phyloP scores from a whole-genome alignment of 2,329 filamentous ascomycete genomes.

The Aspergillus piperis region DNA sequence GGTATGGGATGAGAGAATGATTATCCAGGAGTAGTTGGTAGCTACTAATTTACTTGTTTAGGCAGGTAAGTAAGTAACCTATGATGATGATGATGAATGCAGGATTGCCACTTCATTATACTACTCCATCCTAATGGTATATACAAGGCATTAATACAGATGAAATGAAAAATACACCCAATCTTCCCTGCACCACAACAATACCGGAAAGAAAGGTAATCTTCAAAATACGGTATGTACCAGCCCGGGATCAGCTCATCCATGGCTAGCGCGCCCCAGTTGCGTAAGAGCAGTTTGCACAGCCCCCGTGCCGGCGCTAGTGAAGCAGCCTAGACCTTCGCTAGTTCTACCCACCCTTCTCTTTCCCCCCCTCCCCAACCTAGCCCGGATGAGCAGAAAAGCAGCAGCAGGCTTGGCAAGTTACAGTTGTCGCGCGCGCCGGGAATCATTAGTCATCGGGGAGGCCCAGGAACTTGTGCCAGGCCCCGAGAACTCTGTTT shows the following conservation, averaged over 20 bases:
- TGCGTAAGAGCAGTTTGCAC: conserved; percentile 31
- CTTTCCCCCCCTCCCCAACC: not conserved
- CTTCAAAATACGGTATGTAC: not conserved
- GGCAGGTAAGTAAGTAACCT: too few relatives aligned
- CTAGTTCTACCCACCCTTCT: not conserved
- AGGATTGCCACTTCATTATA: too few relatives aligned
- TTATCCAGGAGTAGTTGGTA: too few relatives aligned
- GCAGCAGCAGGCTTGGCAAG: not conserved
- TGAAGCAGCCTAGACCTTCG: conserved; percentile 20
- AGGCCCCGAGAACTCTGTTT: conserved; percentile 11
- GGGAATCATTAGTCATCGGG: conserved; percentile 14
- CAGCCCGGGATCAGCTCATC: not conserved
- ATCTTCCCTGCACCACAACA: too few relatives aligned
- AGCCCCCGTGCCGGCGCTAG: conserved; percentile 30
- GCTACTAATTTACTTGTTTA: too few relatives aligned
- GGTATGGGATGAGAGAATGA: too few relatives aligned
- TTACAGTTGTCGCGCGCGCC: conserved; percentile 1
- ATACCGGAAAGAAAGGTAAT: too few relatives aligned
- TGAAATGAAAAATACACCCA: too few relatives aligned
- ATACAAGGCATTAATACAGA: too few relatives aligned
- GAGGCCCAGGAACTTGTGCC: conserved; percentile 18
- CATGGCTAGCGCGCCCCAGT: conserved; percentile 19
- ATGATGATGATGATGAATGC: too few relatives aligned
- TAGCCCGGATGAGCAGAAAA: not conserved
- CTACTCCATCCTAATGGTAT: too few relatives aligned